Conservation (phyloP, 225 moss, liverwort and hornwort species). For the Pseudoscleropodium purum region DNA sequence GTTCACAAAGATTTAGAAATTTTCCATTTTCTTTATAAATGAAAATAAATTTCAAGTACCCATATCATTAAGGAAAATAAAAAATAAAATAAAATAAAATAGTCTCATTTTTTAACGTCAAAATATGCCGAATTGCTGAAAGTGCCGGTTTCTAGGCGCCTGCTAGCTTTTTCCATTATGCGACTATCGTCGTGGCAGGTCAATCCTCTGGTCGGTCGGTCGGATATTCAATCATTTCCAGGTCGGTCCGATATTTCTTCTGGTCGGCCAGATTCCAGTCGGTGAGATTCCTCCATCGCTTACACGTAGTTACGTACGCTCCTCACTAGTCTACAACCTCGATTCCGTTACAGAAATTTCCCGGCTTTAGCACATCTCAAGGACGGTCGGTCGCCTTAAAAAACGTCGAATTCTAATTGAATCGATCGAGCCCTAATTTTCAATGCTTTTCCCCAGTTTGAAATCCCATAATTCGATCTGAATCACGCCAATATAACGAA, state of each 20-base stretch:
- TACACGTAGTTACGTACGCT: too few relatives aligned
- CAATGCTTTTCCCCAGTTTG: not conserved
- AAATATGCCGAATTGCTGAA: not conserved
- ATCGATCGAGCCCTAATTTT: not conserved
- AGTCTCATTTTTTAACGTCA: not conserved
- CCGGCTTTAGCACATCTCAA: not conserved
- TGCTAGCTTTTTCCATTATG: too few relatives aligned
- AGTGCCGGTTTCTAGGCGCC: not conserved
- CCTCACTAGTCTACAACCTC: not conserved
- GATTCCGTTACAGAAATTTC: not conserved
- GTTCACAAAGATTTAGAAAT: not conserved
- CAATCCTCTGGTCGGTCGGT: not conserved
- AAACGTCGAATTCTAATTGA: too few relatives aligned
- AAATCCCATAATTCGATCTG: not conserved
- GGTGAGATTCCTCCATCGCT: not conserved
- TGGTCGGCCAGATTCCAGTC: not conserved
- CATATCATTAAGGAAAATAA: too few relatives aligned
- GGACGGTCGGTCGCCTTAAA: too few relatives aligned
- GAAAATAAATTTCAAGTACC: not conserved
- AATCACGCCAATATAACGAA: too few relatives aligned
- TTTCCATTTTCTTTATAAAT: too few relatives aligned
- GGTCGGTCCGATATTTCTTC: not conserved
- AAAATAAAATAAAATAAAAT: not conserved
- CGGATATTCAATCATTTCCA: not conserved
- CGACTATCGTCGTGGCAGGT: not conserved